These are phyloP conservation scores for Scutellaria galericulata DNA, from an alignment of 257 asterid genomes.

Conservation along the genomic window DNA sequence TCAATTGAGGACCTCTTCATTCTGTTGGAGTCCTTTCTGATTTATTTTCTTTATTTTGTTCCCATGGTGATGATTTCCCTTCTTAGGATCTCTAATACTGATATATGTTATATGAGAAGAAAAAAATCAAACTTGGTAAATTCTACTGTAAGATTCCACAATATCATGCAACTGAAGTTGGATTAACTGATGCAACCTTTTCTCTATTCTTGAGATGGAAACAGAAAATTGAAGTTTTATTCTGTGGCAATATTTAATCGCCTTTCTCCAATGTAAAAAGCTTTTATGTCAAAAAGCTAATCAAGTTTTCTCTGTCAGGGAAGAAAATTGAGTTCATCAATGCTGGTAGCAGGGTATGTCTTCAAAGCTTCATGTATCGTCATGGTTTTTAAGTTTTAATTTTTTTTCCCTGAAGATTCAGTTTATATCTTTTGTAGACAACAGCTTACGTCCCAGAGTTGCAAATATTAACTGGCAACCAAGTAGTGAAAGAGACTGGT, in stretches of 20 bases:
- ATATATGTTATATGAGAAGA: not conserved
- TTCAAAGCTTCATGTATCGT: slow-evolving; percentile 1
- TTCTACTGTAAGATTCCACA: slow-evolving; percentile 1
- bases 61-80: slow-evolving; percentile 16
- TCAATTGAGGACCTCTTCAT: slow-evolving; percentile 15
- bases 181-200: slow-evolving; percentile 2
- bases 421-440: slow-evolving; percentile 61
- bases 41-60: not conserved
- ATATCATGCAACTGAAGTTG: slow-evolving; percentile 17
- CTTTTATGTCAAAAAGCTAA: slow-evolving; percentile 25
- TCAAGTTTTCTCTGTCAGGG: slow-evolving; percentile 60
- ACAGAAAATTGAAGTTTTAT: slow-evolving; percentile 29
- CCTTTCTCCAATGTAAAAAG: not conserved
- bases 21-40: slow-evolving; percentile 26
- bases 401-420: not conserved
- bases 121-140: not conserved
- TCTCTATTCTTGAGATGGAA: slow-evolving; percentile 30
- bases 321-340: slow-evolving; percentile 81
- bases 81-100: slow-evolving; percentile 15
- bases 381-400: not conserved
- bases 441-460: slow-evolving; percentile 91
- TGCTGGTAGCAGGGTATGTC: slow-evolving; percentile 95
- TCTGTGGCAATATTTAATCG: slow-evolving; percentile 14
- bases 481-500: slow-evolving; percentile 54
- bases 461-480: slow-evolving; percentile 73